Evolutionary conservation across 495 filamentous ascomycete genomes (phyloP).

Genomic region (Neurospora sp.): DNA sequence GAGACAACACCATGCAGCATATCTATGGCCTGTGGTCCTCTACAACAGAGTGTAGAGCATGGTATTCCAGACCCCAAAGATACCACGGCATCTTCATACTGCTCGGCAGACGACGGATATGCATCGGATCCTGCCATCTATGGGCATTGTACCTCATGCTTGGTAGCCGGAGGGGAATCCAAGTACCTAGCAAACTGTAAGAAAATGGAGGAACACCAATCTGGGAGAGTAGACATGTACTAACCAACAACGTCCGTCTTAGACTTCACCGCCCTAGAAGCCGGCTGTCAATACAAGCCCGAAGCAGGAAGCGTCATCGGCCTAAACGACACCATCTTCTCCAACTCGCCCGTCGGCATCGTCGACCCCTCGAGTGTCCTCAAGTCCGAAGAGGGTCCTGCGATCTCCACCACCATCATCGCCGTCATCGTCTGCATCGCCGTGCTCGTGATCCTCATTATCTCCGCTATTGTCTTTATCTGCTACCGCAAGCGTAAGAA

Average conservation of each 20-base stretch:
- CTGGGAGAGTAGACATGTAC: not conserved
- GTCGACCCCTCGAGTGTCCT: slow-evolving; percentile 23
- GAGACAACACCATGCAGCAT: slow-evolving; percentile 32
- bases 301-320: slow-evolving; percentile 27
- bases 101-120: slow-evolving; percentile 18
- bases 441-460: slow-evolving; percentile 18
- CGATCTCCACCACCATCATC: slow-evolving; percentile 23
- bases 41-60: slow-evolving; percentile 20
- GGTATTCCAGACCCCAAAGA: slow-evolving; percentile 21
- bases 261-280: slow-evolving; percentile 37
- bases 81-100: slow-evolving; percentile 30
- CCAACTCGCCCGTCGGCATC: slow-evolving; percentile 27
- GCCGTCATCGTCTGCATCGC: slow-evolving; percentile 31
- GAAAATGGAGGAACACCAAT: not conserved
- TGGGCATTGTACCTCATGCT: slow-evolving; percentile 27
- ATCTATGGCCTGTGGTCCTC: slow-evolving; percentile 28
- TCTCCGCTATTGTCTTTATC: slow-evolving; percentile 24
- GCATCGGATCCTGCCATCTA: slow-evolving; percentile 16
- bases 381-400: not conserved
- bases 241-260: slow-evolving; percentile 2
- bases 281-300: slow-evolving; percentile 40
- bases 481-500: slow-evolving; percentile 30
- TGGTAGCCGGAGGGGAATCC: slow-evolving; percentile 25
- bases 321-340: slow-evolving; percentile 39
- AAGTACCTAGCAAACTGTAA: slow-evolving; percentile 34